A percentile compares a stretch with the other conserved stretches of the same genome.
phyloP scores from a whole-genome alignment of 352 stramenopile genomes.

The Phytophthora multivora region DNA sequence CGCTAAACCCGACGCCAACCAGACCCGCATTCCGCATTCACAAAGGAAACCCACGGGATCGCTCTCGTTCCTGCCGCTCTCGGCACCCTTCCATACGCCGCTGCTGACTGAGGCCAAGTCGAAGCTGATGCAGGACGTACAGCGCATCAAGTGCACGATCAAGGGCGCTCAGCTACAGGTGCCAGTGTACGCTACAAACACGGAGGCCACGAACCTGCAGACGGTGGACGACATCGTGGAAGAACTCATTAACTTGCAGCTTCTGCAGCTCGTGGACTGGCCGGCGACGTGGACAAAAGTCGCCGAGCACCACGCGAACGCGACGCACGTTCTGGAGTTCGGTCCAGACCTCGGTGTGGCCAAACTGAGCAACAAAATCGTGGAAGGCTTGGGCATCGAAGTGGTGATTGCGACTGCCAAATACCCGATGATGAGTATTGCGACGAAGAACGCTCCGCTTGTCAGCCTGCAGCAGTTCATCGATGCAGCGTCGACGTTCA shows the following conservation, averaged over 20 bases:
- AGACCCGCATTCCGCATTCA: constrained; percentile 82
- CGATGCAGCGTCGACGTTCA: constrained; percentile 15
- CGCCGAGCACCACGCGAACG: constrained; percentile 34
- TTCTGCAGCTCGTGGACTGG: constrained; percentile 70
- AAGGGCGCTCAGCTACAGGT: constrained; percentile 58
- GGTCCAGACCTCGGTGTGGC: constrained; percentile 61
- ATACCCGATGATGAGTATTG: constrained; percentile 33
- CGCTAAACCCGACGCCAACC: constrained; percentile 56
- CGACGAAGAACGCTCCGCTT: constrained; percentile 33
- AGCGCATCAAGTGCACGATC: constrained; percentile 48
- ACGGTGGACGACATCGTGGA: constrained; percentile 48
- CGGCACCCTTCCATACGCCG: constrained; percentile 79
- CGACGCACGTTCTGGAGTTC: constrained; percentile 82
- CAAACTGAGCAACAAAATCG: constrained; percentile 43
- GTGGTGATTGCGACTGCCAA: constrained; percentile 61
- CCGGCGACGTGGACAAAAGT: constrained; percentile 51
- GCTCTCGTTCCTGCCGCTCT: constrained; percentile 65
- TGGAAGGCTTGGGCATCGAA: constrained; percentile 60
- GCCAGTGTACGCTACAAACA: constrained; percentile 68
- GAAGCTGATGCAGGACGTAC: constrained; percentile 53
- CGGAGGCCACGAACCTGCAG: constrained; percentile 60
- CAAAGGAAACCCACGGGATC: constrained; percentile 72
- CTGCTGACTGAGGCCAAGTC: constrained; percentile 49
- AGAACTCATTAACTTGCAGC: constrained; percentile 65
- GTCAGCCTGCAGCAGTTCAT: constrained; percentile 53